These are phyloP conservation scores for Periconia macrospinosa DNA, from an alignment of 2,329 filamentous ascomycete species.

Conservation along the genomic window DNA sequence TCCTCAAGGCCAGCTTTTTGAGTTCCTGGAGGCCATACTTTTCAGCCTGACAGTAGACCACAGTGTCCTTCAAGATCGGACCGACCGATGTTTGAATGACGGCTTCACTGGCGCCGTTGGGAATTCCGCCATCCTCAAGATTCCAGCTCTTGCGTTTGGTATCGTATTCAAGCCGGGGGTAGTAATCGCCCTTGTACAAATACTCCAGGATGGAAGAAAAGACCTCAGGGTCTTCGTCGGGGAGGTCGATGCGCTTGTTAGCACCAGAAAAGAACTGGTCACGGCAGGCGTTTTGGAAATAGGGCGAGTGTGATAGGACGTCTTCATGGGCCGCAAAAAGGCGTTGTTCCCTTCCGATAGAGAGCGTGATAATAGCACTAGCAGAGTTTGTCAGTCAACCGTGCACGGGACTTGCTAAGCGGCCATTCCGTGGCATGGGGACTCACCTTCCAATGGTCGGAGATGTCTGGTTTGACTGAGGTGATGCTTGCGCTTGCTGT, in stretches of 20 bases:
- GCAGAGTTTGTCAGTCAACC: slow-evolving; percentile 20
- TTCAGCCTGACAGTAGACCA: slow-evolving; percentile 86
- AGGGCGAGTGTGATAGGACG: slow-evolving; percentile 75
- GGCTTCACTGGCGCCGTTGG: slow-evolving; percentile 44
- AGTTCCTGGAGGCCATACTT: slow-evolving; percentile 82
- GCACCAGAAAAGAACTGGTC: slow-evolving; percentile 63
- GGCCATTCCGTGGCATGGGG: not conserved
- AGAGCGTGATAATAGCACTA: slow-evolving; percentile 72
- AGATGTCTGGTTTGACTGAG: slow-evolving; percentile 39
- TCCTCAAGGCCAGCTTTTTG: slow-evolving; percentile 80
- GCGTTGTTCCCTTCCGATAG: slow-evolving; percentile 78
- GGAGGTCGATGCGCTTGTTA: slow-evolving; percentile 74
- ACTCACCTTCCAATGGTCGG: slow-evolving; percentile 41
- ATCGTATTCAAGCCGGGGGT: slow-evolving; percentile 78
- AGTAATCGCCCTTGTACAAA: slow-evolving; percentile 93
- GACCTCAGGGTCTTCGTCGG: slow-evolving; percentile 85
- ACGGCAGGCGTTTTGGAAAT: slow-evolving; percentile 69
- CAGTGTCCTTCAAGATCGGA: slow-evolving; percentile 81
- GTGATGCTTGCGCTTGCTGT: slow-evolving; percentile 37
- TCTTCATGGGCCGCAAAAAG: slow-evolving; percentile 93
- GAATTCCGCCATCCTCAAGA: slow-evolving; percentile 64
- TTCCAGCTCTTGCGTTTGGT: slow-evolving; percentile 80
- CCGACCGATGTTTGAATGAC: slow-evolving; percentile 64
- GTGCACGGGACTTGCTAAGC: not conserved
- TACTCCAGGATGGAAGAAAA: slow-evolving; percentile 90